phyloP scores from a whole-genome alignment of 2,329 filamentous ascomycete genomes.

The Grosmannia huntii region DNA sequence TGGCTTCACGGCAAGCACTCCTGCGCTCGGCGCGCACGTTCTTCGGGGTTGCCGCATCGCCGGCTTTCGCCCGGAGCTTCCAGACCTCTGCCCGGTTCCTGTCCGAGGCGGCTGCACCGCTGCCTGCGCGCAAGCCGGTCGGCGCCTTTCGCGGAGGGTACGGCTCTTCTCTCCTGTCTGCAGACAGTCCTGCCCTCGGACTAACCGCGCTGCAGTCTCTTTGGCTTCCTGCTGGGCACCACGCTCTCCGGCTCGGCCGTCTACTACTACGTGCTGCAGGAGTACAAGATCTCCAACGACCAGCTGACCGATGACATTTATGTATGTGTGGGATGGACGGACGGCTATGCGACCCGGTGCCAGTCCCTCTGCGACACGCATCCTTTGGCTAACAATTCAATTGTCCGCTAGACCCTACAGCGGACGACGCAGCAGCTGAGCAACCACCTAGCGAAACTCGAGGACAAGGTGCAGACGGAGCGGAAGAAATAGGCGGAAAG shows the following conservation, averaged over 20 bases:
- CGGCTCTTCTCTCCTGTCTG: conserved; percentile 16
- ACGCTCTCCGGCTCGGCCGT: conserved; percentile 66
- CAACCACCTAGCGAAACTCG: conserved; percentile 67
- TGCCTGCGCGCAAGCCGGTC: conserved; percentile 45
- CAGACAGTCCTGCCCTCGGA: background rate
- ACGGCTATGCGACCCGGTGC: no score
- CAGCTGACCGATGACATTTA: conserved; percentile 91
- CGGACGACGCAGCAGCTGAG: conserved; percentile 76
- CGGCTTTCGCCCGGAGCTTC: conserved; percentile 28
- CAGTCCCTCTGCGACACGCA: no score
- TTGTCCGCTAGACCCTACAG: conserved; percentile 58
- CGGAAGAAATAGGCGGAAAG: conserved; percentile 48
- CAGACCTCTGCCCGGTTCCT: conserved; percentile 34
- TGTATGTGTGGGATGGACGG: conserved; percentile 39
- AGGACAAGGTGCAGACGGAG: conserved; percentile 62
- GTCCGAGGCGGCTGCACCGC: conserved; percentile 30
- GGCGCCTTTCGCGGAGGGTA: conserved; percentile 51
- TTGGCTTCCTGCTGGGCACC: conserved; percentile 82
- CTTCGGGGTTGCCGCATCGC: conserved; percentile 10
- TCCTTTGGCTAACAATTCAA: conserved; percentile 20
- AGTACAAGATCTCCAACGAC: conserved; percentile 90
- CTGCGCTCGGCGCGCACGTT: conserved; percentile 24
- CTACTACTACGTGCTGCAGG: conserved; percentile 86
- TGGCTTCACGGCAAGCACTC: conserved; percentile 33
- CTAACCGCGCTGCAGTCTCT: conserved; percentile 45